phyloP scores from a whole-genome alignment of 2,329 filamentous ascomycete genomes.

The Sporothrix dimorphospora region DNA sequence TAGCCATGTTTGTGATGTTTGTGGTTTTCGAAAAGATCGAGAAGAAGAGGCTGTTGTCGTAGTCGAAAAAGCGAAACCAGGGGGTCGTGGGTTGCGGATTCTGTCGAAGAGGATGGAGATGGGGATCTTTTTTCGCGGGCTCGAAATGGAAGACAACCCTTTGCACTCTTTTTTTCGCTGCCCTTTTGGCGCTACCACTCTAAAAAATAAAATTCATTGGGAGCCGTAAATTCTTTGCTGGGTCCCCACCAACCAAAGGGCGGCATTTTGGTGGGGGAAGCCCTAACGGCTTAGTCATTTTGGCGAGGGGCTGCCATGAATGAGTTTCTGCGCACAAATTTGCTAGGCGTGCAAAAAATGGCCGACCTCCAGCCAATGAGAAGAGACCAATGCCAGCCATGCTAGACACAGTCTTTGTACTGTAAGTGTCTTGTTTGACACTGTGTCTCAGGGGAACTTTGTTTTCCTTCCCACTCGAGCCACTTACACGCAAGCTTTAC shows the following conservation, averaged over 20 bases:
- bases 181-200: constrained; percentile 4
- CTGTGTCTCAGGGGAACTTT: neutral
- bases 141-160: constrained; percentile 15
- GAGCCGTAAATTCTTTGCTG: neutral
- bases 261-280: constrained; percentile 31
- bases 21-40: constrained; percentile 20
- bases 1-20: constrained; percentile 54
- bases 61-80: constrained; percentile 14
- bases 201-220: constrained; percentile 21
- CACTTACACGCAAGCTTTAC: neutral
- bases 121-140: constrained; percentile 1
- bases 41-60: neutral
- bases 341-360: constrained; percentile 14
- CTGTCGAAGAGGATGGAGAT: constrained; percentile 11
- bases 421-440: neutral
- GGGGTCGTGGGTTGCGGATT: constrained; percentile 8
- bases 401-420: neutral
- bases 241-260: constrained; percentile 25
- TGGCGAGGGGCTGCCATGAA: neutral
- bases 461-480: neutral
- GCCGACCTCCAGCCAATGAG: neutral
- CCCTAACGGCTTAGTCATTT: constrained; percentile 35
- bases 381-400: neutral
- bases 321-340: neutral
- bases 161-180: constrained; percentile 19